Conservation (phyloP, 768 basidiomycete species). For the Amanita rubescens region DNA sequence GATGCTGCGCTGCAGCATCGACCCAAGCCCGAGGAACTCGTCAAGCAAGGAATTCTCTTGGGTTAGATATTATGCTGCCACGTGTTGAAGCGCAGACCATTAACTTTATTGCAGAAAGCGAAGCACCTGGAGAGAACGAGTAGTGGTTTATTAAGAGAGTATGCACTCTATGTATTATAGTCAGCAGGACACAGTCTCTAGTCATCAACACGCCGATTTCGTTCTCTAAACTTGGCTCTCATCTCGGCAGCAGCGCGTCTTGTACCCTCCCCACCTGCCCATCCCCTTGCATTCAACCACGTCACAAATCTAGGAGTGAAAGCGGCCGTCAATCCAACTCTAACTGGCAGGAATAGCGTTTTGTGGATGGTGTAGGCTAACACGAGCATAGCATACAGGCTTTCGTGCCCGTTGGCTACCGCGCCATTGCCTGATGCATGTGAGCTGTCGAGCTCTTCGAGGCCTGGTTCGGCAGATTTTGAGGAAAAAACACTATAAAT, state of each 20-base stretch:
- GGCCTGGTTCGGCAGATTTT: constrained; percentile 57
- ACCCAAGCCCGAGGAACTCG: constrained; percentile 53
- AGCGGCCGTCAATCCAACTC: constrained; percentile 83
- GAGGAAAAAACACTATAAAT: constrained; percentile 38
- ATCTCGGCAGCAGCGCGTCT: constrained; percentile 52
- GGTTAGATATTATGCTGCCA: constrained; percentile 12
- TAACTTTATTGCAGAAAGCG: background rate
- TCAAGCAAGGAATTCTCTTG: constrained; percentile 55
- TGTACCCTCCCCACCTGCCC: constrained; percentile 71
- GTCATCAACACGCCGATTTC: constrained; percentile 21
- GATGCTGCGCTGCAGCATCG: constrained; percentile 51
- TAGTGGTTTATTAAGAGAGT: background rate
- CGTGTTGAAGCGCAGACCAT: background rate
- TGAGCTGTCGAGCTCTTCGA: constrained; percentile 51
- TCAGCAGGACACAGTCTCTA: constrained; percentile 6
- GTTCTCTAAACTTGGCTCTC: constrained; percentile 36
- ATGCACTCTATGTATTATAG: background rate
- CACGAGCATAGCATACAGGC: constrained; percentile 86
- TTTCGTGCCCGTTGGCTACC: constrained; percentile 43
- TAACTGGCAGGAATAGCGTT: constrained; percentile 81
- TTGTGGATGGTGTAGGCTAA: constrained; percentile 97
- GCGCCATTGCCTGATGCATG: constrained; percentile 19
- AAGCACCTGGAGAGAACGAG: background rate
- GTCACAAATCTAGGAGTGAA: constrained; percentile 80
- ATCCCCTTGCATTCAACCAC: constrained; percentile 76